Evolutionary conservation across 805 yeast genomes (phyloP), one percentile per base, ranked within the genome.

Genomic region (Cyberlindnera misumaiensis): DNA sequence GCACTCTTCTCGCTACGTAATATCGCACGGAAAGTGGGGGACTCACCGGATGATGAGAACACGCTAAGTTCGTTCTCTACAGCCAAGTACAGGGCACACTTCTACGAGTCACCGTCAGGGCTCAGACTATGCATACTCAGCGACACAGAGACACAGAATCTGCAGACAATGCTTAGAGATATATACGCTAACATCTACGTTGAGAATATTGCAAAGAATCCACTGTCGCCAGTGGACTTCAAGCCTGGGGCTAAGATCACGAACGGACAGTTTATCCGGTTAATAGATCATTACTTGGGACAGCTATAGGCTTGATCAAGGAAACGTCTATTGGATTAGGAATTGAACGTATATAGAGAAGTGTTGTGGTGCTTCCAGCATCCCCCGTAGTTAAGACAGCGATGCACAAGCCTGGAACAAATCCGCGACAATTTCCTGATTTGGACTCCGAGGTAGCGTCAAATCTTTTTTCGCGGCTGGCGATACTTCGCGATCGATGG

Each of bases 1-100:
- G 77, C 85, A 29, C 65, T 86, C 9, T 83, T 78, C 56, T 87
- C 96, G 11, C 61, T 90, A 44, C 72, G 88, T 37, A 85, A 81
- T 45, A 74, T 93, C 28, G 73, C 90, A 0, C 68, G 75, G n/a
- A 80, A 72, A 44, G 53, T 77, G 11, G 59, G 58, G 46, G 63
- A 44, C 55, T 55, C 53, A 48, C 56, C 45, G 31, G 62, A 61
- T 15, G 55, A 51, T 5, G 50, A 58, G 11, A 58, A 61, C 36
- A 51, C 56, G 7, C 64, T 80, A 35, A 65, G 64, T 28, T 71
- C 80, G 2, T 78, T 76, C 49, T 62, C 82, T n/a, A 85, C 96
- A 1, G 77, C 85, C 2, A 73, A 75, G 44, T 89, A 82, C 59
- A 71, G 89, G 45, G 77, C 86, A 20, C 97, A 90, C 56, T 80